These are phyloP conservation scores for Beauveria australis DNA, from an alignment of 2,329 filamentous ascomycete species.

Conservation along the genomic window DNA sequence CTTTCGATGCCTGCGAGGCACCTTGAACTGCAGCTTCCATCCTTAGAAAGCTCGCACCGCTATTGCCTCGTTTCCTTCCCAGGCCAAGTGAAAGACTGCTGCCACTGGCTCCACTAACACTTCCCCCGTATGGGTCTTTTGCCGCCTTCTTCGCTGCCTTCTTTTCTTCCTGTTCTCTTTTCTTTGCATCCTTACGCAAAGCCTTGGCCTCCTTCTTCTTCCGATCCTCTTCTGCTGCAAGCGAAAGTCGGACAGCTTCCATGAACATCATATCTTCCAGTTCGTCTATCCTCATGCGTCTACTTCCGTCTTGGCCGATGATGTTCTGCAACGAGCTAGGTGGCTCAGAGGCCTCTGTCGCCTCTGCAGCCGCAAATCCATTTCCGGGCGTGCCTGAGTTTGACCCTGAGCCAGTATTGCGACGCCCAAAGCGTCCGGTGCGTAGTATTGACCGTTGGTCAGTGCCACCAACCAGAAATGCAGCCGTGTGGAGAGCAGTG, in stretches of 20 bases:
- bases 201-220: conserved; percentile 60
- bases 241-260: conserved; percentile 83
- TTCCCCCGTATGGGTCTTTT: conserved; percentile 28
- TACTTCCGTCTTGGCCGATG: conserved; percentile 17
- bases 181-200: conserved; percentile 68
- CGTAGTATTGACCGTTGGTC: conserved; percentile 40
- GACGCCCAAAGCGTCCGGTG: conserved; percentile 47
- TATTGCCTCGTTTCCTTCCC: conserved; percentile 51
- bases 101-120: conserved; percentile 40
- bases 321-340: conserved; percentile 16
- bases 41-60: conserved; percentile 49
- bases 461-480: conserved; percentile 72
- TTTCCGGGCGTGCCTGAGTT: conserved; percentile 19
- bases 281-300: conserved; percentile 63
- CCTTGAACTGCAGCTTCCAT: conserved; percentile 45
- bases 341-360: conserved; percentile 18
- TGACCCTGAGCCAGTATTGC: conserved; percentile 31
- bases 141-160: conserved; percentile 61
- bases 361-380: conserved; percentile 12
- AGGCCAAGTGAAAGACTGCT: conserved; percentile 57
- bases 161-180: conserved; percentile 73
- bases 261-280: conserved; percentile 98
- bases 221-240: conserved; percentile 92
- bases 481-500: conserved; percentile 88
- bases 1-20: conserved; percentile 25